Conservation (phyloP, 164 flowering plant species). For the Aristolochia californica region DNA sequence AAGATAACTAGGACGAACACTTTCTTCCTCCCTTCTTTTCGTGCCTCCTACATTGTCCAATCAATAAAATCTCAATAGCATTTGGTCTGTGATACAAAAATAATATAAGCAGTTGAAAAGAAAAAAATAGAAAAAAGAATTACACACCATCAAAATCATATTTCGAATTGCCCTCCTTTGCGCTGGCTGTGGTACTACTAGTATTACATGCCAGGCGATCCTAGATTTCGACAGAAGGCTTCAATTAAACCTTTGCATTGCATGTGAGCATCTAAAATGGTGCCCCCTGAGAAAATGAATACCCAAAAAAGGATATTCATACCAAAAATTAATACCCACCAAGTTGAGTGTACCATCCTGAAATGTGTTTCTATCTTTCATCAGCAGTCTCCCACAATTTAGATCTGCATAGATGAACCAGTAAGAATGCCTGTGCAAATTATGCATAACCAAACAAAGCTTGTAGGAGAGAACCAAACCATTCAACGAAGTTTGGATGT, state of each 20-base stretch:
- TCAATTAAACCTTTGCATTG: constrained; percentile 5
- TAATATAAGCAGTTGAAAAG: not conserved
- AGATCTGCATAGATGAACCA: constrained; percentile 17
- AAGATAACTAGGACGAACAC: constrained; percentile 14
- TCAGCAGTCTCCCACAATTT: constrained; percentile 25
- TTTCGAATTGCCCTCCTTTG: constrained; percentile 22
- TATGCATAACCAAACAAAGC: not conserved
- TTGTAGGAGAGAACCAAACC: constrained; percentile 20
- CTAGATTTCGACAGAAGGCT: constrained; percentile 12
- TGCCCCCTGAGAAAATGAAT: not conserved
- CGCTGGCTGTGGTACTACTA: constrained; percentile 11
- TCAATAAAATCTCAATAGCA: not conserved
- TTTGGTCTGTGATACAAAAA: not conserved
- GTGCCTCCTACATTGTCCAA: constrained; percentile 24
- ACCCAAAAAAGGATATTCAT: not conserved
- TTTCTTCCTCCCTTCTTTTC: constrained; percentile 36
- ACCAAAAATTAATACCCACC: constrained; percentile 16
- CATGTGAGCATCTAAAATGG: not conserved
- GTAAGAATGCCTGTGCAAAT: not conserved
- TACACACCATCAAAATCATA: constrained; percentile 53
- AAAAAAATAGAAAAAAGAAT: not conserved
- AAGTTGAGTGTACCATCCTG: constrained; percentile 14
- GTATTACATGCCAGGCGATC: constrained; percentile 12
- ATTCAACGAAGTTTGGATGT: constrained; percentile 21
- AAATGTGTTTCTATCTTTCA: constrained; percentile 12